Evolutionary conservation across 225 moss, liverwort and hornwort species (phyloP), one percentile per base, ranked within the genome.

Genomic region (Ulota crispa): DNA sequence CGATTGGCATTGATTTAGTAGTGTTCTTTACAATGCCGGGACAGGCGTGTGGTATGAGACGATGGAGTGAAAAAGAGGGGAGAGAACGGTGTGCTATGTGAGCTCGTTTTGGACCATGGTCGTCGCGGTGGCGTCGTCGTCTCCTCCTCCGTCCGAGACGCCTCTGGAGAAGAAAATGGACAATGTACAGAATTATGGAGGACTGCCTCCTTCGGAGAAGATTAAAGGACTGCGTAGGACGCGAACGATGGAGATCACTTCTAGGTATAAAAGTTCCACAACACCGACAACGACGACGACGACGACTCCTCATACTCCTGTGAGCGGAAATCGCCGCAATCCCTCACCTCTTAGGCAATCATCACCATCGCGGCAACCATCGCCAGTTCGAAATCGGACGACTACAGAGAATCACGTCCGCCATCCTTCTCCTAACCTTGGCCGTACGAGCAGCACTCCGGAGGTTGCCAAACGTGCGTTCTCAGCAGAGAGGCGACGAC

Each of bases 201-300:
- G 88, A 37, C 52, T 91, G 24, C 88, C 91, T 68, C 87, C 90
- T 8, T 83, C 92, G 34, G 94, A 94, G 90, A 96, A 93, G 89
- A 91, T 92, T 81, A 96, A 93, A 59, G 87, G 67, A 55, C 83
- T 91, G 74, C 94, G 96, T 21, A 99, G 92, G 84, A 79, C 90
- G 50, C 91, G 92, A 85, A 94, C 93, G 47, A 94, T 96, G 83
- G 99, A 99, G 90, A 94, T 99, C 83, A 99, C 96, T 4, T 99
- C 99, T 36, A 93, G 96, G 77, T 99, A 99, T 41, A 99, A 99
- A 84, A 87, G 84, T 27, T 83, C 86, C 12, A 79, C 50, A 50
- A 50, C 50, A 50, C 18, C 87, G 27, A 70, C 88, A 2, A 77
- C 87, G 18, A 70, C 87, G n/a, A 73, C 88, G 5, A 77, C 87